A percentile compares a stretch with the other conserved stretches of the same genome.
phyloP scores from a whole-genome alignment of 2,329 filamentous ascomycete species.

The Alternaria gansuensis region DNA sequence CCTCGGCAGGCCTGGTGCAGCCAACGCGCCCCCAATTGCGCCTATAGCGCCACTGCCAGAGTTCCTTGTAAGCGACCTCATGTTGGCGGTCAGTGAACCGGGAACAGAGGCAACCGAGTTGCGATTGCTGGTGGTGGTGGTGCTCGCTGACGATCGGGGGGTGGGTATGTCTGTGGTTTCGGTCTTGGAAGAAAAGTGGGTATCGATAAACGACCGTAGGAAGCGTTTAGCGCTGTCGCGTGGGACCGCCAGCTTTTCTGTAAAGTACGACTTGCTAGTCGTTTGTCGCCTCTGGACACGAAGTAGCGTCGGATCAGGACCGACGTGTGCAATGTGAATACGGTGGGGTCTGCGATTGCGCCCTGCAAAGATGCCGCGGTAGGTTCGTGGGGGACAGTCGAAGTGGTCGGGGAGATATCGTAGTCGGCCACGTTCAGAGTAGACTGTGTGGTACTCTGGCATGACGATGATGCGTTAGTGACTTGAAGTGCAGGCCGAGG shows the following conservation, averaged over 20 bases:
- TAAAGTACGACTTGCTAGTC: slow-evolving; percentile 48
- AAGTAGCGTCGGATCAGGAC: slow-evolving; percentile 52
- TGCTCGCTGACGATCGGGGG: slow-evolving; percentile 41
- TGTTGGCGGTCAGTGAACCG: slow-evolving; percentile 48
- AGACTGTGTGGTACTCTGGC: slow-evolving; percentile 52
- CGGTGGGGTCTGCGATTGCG: slow-evolving; percentile 64
- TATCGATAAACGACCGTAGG: slow-evolving; percentile 58
- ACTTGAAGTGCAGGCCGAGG: slow-evolving; percentile 28
- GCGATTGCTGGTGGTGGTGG: slow-evolving; percentile 31
- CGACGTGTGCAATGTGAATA: slow-evolving; percentile 64
- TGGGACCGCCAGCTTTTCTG: slow-evolving; percentile 61
- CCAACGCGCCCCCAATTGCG: slow-evolving; percentile 42
- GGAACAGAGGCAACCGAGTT: slow-evolving; percentile 41
- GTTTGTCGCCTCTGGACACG: slow-evolving; percentile 41
- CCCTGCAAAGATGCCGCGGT: slow-evolving; percentile 57
- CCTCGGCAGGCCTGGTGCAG: slow-evolving; percentile 50
- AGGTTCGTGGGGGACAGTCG: slow-evolving; percentile 35
- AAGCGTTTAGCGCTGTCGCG: slow-evolving; percentile 61
- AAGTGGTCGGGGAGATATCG: slow-evolving; percentile 52
- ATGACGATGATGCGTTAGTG: slow-evolving; percentile 48
- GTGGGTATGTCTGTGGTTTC: slow-evolving; percentile 34
- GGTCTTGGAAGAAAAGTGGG: slow-evolving; percentile 39
- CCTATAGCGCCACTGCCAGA: slow-evolving; percentile 47
- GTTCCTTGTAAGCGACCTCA: slow-evolving; percentile 52
- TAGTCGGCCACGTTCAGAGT: slow-evolving; percentile 51